These are phyloP conservation scores for Colletotrichum sp. DNA, from an alignment of 2,329 filamentous ascomycete species.

Conservation along the genomic window DNA sequence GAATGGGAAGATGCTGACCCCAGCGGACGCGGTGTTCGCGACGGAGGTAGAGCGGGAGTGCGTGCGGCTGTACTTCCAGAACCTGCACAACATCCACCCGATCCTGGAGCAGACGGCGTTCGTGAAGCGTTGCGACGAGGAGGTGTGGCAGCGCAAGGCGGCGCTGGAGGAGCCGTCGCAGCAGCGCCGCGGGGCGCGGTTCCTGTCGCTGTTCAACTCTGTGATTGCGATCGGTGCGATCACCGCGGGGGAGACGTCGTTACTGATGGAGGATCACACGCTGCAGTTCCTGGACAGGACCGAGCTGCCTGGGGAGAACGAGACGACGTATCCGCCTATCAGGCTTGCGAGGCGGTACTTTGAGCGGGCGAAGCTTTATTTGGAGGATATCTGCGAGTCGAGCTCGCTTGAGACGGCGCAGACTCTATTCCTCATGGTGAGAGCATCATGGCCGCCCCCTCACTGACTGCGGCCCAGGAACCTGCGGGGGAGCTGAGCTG, in stretches of 20 bases:
- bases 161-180: not conserved
- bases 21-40: not conserved
- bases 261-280: conserved; percentile 19
- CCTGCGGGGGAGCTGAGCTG: not conserved
- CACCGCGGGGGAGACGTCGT: conserved; percentile 19
- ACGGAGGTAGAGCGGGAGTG: conserved; percentile 23
- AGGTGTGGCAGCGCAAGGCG: conserved; percentile 14
- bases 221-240: conserved; percentile 23
- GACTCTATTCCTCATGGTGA: conserved; percentile 22
- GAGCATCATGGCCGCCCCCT: not conserved
- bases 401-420: conserved; percentile 22
- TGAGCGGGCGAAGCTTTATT: conserved; percentile 13
- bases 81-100: conserved; percentile 26
- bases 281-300: conserved; percentile 17
- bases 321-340: conserved; percentile 17
- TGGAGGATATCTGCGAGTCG: conserved; percentile 24
- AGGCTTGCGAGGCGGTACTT: conserved; percentile 20
- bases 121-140: conserved; percentile 19
- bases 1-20: not conserved
- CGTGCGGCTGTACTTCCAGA: conserved; percentile 25
- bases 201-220: conserved; percentile 19
- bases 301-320: conserved; percentile 1
- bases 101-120: conserved; percentile 23
- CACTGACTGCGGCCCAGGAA: not conserved
- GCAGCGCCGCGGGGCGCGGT: conserved; percentile 3